phyloP scores from a whole-genome alignment of 768 basidiomycete species.

The Leccinum arenicola region DNA sequence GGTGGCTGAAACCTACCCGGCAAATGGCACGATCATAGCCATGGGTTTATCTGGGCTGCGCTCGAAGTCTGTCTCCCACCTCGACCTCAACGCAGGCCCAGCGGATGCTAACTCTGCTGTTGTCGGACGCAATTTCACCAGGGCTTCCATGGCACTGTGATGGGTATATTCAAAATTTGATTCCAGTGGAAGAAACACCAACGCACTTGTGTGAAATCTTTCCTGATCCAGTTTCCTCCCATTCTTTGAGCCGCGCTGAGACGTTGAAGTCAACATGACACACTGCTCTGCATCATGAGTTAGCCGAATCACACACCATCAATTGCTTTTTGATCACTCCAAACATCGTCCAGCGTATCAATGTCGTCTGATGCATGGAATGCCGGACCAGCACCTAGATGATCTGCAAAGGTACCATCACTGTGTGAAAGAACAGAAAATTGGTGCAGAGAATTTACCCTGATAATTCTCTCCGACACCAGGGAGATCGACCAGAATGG shows the following conservation, averaged over 20 bases:
- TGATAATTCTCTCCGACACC: constrained; percentile 26
- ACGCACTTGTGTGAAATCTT: constrained; percentile 53
- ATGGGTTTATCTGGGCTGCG: constrained; percentile 55
- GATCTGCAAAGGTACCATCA: constrained; percentile 23
- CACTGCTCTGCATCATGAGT: constrained; percentile 7
- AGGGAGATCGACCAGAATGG: constrained; percentile 21
- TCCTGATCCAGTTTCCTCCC: constrained; percentile 39
- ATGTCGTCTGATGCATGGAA: constrained; percentile 43
- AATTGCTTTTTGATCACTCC: constrained; percentile 35
- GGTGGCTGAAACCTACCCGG: constrained; percentile 34
- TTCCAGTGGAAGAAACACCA: background rate
- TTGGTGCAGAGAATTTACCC: constrained; percentile 33
- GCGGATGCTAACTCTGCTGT: constrained; percentile 45
- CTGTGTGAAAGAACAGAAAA: background rate
- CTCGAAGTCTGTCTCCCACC: constrained; percentile 52
- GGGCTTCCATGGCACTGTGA: constrained; percentile 50
- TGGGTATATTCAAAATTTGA: background rate
- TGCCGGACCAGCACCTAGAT: constrained; percentile 21
- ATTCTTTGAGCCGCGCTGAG: constrained; percentile 31
- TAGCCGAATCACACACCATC: constrained; percentile 34
- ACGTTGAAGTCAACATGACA: background rate
- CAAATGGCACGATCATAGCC: constrained; percentile 37
- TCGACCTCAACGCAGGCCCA: constrained; percentile 41
- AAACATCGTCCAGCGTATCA: constrained; percentile 47
- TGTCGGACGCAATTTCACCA: constrained; percentile 52